These are phyloP conservation scores for Heterobasidion annosum DNA, from an alignment of 1,284 basidiomycete genomes.

Conservation along the genomic window DNA sequence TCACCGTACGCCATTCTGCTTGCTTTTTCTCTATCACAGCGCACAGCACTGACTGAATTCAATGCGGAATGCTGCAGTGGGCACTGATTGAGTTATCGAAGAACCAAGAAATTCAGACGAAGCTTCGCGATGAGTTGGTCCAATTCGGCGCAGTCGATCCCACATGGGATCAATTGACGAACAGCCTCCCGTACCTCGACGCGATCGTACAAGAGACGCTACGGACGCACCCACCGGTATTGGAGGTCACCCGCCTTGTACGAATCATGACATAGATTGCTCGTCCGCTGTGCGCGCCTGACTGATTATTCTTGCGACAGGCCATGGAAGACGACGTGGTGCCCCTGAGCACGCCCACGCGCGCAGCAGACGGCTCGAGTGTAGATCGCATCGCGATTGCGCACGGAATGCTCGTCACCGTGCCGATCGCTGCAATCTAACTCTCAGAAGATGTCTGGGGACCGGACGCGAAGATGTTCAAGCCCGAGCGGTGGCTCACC, in stretches of 20 bases:
- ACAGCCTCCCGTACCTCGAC: slow-evolving; percentile 21
- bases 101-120: slow-evolving; percentile 21
- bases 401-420: slow-evolving; percentile 32
- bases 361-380: slow-evolving; percentile 24
- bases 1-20: slow-evolving; percentile 17
- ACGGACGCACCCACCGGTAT: no score
- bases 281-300: no score
- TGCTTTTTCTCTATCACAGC: no score
- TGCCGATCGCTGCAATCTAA: slow-evolving; percentile 36
- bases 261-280: no score
- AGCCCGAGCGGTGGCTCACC: slow-evolving; percentile 19
- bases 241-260: no score
- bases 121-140: slow-evolving; percentile 31
- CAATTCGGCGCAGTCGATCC: slow-evolving; percentile 13
- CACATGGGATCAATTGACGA: slow-evolving; percentile 17
- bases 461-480: slow-evolving; percentile 17
- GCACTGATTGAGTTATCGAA: background rate
- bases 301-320: background rate
- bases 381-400: slow-evolving; percentile 31
- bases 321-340: slow-evolving; percentile 41
- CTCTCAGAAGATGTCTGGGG: slow-evolving; percentile 39
- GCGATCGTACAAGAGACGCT: no score
- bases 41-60: background rate
- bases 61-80: background rate
- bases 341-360: slow-evolving; percentile 35